phyloP scores from a whole-genome alignment of 495 filamentous ascomycete species.

The Penicillium alfredii region DNA sequence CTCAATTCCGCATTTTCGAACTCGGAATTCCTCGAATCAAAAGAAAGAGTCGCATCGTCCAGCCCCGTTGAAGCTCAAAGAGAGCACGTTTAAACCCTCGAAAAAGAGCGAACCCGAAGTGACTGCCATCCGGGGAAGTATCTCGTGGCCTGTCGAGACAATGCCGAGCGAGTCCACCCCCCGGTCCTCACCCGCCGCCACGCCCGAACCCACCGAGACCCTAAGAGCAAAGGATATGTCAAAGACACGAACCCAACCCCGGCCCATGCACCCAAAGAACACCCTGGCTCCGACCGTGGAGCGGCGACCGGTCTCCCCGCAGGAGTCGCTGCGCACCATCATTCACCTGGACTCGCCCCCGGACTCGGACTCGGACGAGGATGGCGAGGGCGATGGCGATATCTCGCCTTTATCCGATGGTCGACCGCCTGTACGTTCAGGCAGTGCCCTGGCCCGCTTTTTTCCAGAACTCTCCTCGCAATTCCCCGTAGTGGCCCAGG shows the following conservation, averaged over 20 bases:
- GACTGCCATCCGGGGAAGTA: no score
- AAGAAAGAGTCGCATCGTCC: neutral
- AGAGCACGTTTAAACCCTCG: neutral
- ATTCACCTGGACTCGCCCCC: constrained; percentile 13
- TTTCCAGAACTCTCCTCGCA: constrained; percentile 30
- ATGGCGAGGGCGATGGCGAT: no score
- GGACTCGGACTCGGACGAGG: constrained; percentile 17
- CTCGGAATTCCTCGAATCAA: neutral
- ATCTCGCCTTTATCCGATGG: constrained; percentile 28
- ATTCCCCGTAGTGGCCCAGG: constrained; percentile 23
- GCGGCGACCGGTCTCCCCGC: constrained; percentile 9
- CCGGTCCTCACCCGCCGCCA: no score
- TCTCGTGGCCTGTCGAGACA: no score
- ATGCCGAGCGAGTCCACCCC: no score
- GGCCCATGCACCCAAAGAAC: no score
- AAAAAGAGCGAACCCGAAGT: no score
- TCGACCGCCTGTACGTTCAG: constrained; percentile 7
- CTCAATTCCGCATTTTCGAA: neutral
- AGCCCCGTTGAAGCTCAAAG: neutral
- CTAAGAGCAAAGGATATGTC: no score
- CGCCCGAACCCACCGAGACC: no score
- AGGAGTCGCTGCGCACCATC: constrained; percentile 8
- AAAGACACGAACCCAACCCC: no score
- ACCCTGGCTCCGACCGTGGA: neutral
- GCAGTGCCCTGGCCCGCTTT: constrained; percentile 20